Evolutionary conservation across 345 rosid species (phyloP).

Genomic region (Salix purpurea): DNA sequence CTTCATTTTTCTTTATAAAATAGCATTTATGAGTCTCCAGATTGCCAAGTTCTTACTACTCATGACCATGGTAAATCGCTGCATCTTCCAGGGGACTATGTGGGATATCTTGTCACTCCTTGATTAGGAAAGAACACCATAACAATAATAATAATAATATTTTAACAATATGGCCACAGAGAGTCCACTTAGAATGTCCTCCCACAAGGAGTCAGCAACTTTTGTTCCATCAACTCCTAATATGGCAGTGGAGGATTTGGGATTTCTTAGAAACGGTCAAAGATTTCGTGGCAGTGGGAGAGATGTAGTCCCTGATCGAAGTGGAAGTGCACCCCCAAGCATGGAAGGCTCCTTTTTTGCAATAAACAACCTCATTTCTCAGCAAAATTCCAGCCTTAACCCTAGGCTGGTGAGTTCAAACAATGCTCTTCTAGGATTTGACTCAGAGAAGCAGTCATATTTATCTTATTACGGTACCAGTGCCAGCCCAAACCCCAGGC

Average conservation of each 20-base stretch:
- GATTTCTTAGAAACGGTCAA: constrained; percentile 18
- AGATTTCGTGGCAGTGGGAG: constrained; percentile 19
- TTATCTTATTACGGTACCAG: constrained; percentile 19
- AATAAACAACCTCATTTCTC: constrained; percentile 36
- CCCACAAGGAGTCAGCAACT: constrained; percentile 19
- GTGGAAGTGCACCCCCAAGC: constrained; percentile 65
- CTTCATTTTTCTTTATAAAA: not conserved
- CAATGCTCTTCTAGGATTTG: constrained; percentile 4
- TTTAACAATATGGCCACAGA: constrained; percentile 47
- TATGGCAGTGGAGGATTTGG: constrained; percentile 27
- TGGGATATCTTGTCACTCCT: not conserved
- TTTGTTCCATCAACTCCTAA: constrained; percentile 25
- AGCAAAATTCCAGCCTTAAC: constrained; percentile 20
- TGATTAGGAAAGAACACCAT: not conserved
- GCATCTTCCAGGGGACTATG: constrained; percentile 4
- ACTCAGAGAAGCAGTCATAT: constrained; percentile 29
- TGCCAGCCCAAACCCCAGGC: constrained; percentile 32
- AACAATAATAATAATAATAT: not conserved
- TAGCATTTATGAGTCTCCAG: not conserved
- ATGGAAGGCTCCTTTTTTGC: constrained; percentile 58
- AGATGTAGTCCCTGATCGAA: constrained; percentile 41
- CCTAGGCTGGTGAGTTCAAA: constrained; percentile 14
- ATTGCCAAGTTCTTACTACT: not conserved
- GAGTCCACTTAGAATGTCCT: constrained; percentile 48
- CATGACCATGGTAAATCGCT: not conserved